A percentile compares a stretch with the other conserved stretches of the same genome.
Evolutionary conservation across 306 rosid genomes (phyloP).

Genomic region (Oxytropis ochrocephala): DNA sequence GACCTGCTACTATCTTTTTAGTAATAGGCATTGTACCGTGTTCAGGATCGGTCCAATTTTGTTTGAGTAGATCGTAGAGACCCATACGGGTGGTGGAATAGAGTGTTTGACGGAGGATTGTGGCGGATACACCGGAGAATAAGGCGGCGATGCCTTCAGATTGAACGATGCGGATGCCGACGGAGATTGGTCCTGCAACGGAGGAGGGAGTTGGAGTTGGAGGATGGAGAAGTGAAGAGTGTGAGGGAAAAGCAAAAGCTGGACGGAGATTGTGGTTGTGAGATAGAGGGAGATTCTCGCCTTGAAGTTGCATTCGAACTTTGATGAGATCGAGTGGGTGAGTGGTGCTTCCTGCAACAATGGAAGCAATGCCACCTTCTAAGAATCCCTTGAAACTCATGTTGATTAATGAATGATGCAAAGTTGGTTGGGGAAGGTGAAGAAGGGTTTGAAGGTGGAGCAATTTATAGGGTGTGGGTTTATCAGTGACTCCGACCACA

Average conservation of each 20-base stretch:
- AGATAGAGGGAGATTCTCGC: constrained; percentile 28
- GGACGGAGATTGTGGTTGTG: constrained; percentile 41
- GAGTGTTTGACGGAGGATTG: constrained; percentile 71
- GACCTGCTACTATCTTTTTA: constrained; percentile 50
- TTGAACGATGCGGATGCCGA: constrained; percentile 39
- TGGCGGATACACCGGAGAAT: constrained; percentile 73
- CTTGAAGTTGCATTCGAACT: constrained; percentile 84
- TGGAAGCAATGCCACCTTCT: constrained; percentile 63
- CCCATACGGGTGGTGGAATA: constrained; percentile 88
- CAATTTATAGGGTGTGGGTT: background rate
- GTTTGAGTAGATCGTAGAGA: constrained; percentile 65
- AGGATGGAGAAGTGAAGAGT: constrained; percentile 10
- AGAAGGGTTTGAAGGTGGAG: background rate
- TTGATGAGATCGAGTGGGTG: constrained; percentile 76
- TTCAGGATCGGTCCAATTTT: constrained; percentile 54
- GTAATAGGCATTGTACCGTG: constrained; percentile 35
- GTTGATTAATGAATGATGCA: background rate
- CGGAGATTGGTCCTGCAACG: constrained; percentile 41
- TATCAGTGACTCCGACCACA: too few relatives aligned
- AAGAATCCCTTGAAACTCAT: constrained; percentile 49
- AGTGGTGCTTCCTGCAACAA: constrained; percentile 54
- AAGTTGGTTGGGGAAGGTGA: background rate
- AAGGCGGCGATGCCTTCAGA: constrained; percentile 53
- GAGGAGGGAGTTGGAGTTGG: background rate
- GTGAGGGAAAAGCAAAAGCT: constrained; percentile 33